Evolutionary conservation across 2,329 filamentous ascomycete genomes (phyloP).

Genomic region (Hymenoscyphus occultus): DNA sequence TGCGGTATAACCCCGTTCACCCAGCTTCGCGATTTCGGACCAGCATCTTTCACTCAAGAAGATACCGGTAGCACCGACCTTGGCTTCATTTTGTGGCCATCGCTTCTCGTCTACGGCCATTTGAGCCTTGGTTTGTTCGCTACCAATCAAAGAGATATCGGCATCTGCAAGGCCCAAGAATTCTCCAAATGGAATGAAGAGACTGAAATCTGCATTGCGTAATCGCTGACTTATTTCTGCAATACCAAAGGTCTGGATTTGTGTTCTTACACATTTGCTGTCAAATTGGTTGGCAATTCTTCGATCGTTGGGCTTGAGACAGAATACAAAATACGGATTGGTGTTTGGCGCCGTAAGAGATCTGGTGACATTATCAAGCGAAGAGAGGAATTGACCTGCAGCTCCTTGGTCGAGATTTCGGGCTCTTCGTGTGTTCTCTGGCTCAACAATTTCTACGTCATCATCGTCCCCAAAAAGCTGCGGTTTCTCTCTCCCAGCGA

Average conservation of each 20-base stretch:
- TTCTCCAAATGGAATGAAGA: conserved; percentile 94
- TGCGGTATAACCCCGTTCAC: conserved; percentile 56
- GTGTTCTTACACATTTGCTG: conserved; percentile 93
- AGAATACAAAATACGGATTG: conserved; percentile 96
- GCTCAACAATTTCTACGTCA: conserved; percentile 47
- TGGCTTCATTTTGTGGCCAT: conserved; percentile 89
- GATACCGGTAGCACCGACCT: conserved; percentile 86
- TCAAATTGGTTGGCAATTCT: conserved; percentile 98
- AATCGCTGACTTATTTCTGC: conserved; percentile 94
- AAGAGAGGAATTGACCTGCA: conserved; percentile 85
- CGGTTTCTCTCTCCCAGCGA: conserved; percentile 34
- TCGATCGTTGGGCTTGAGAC: conserved; percentile 93
- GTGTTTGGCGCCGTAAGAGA: conserved; percentile 78
- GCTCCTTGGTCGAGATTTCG: conserved; percentile 71
- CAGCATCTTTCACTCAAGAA: conserved; percentile 96
- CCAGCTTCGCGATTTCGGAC: conserved; percentile 80
- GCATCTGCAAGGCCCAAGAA: conserved; percentile 86
- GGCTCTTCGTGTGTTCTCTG: conserved; percentile 39
- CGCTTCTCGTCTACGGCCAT: conserved; percentile 86
- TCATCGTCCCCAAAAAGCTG: conserved; percentile 41
- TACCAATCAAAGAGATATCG: conserved; percentile 83
- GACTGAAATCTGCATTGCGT: conserved; percentile 88
- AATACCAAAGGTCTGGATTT: conserved; percentile 93
- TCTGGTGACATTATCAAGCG: conserved; percentile 86
- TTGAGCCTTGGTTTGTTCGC: conserved; percentile 87